phyloP scores from a whole-genome alignment of 129 eudicot species.

The Lactuca sativa region DNA sequence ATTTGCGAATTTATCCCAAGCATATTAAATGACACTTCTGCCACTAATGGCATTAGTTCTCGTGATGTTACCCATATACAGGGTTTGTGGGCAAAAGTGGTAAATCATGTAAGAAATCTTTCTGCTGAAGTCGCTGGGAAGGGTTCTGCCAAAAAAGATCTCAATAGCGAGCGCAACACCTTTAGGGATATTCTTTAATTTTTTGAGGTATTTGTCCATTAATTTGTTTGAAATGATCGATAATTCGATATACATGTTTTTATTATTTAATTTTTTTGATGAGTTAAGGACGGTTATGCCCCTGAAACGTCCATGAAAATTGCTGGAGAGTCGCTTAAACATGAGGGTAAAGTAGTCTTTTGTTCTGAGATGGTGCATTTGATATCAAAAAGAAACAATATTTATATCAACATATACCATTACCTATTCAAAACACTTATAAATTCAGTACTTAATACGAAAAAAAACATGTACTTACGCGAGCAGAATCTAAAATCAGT shows the following conservation, averaged over 20 bases:
- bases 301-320: constrained; percentile 81
- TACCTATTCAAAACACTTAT: too few species aligned
- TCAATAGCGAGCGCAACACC: constrained; percentile 76
- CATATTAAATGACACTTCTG: constrained; percentile 42
- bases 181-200: constrained; percentile 84
- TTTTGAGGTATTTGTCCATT: constrained; percentile 54
- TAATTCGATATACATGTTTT: neutral
- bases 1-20: too few species aligned
- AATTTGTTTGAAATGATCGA: neutral
- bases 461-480: constrained; percentile 56
- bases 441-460: too few species aligned
- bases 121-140: constrained; percentile 94
- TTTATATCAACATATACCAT: too few species aligned
- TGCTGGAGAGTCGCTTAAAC: constrained; percentile 73
- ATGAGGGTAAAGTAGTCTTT: too few species aligned
- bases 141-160: constrained; percentile 83
- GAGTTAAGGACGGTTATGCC: constrained; percentile 59
- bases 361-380: too few species aligned
- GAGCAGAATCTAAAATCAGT: constrained; percentile 73
- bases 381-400: too few species aligned
- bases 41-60: constrained; percentile 33
- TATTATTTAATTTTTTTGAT: neutral
- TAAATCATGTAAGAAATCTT: constrained; percentile 67
- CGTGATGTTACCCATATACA: constrained; percentile 47
- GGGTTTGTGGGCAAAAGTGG: constrained; percentile 60